Evolutionary conservation across 805 yeast species (phyloP), one percentile per base, ranked within the genome.

Genomic region (Clavispora fructus): DNA sequence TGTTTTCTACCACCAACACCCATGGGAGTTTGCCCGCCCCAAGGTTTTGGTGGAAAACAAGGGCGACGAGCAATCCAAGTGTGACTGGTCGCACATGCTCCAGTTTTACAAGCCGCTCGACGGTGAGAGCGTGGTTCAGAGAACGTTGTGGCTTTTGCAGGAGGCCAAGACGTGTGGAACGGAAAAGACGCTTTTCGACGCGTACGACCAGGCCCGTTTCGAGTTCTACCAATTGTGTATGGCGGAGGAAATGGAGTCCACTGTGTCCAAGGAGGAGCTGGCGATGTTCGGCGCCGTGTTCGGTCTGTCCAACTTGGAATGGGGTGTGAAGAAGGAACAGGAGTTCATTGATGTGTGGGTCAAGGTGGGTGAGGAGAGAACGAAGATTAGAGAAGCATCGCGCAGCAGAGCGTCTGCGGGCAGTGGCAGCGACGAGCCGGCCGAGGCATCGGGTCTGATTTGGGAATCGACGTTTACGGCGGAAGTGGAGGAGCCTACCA

Each of bases 11-110:
- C 81, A 82, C 48, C 97, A 91, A 62, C 99, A 94, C 67, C 99
- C 99, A 7, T 94, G 99, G 99, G 99, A 94, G 67, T 72, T 91
- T 44, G 88, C 98, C 1, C 79, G 95, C 55, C 97, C 98, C 12
- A 87, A 87, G 62, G 75, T 80, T 27, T 68, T 94, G 54, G 75
- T 90, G 40, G 99, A 94, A 64, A 86, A 82, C 57, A 74, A 75
- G 32, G 87, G 86, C 7, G 71, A 75, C 39, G 88, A 85, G 40
- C 57, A 64, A 35, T 59, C 63, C 7, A 73, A 74, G 47, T 68
- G 74, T 52, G 89, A 94, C 64, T 94, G 99, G 98, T 74, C 83
- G 40, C 73, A 74, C 42, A 77, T 94, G 63, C 77, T 77, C 54
- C 98, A 94, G 64, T 62, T 82, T 29, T 69, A 75, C 39, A 83